Evolutionary conservation across 257 asterid species (phyloP).

Genomic region (Capsicum rhomboideum): DNA sequence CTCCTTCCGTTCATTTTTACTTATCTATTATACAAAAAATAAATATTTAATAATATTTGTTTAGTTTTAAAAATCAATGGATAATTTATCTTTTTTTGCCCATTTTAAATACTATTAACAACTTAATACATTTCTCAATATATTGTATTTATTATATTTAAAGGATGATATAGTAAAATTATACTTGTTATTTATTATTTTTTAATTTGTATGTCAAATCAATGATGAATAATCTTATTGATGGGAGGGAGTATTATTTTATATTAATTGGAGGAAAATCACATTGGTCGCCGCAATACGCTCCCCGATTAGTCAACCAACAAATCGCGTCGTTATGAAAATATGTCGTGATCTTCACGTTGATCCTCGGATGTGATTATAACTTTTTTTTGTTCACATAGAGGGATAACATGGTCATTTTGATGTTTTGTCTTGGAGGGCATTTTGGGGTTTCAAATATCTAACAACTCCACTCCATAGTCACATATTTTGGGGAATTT

Average conservation of each 20-base stretch:
- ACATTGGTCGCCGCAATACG: background rate
- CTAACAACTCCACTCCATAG: background rate
- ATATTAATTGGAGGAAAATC: background rate
- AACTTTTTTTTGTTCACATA: background rate
- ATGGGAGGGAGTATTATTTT: no score
- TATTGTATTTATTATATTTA: no score
- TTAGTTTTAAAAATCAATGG: no score
- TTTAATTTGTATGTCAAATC: no score
- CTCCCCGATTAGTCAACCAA: background rate
- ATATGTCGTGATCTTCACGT: background rate
- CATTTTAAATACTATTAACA: no score
- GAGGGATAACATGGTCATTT: background rate
- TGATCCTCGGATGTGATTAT: background rate
- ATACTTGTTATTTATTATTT: no score
- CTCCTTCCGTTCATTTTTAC: no score
- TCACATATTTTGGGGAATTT: background rate
- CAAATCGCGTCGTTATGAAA: background rate
- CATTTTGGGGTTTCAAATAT: background rate
- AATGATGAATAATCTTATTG: background rate
- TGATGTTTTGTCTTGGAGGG: background rate
- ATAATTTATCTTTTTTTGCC: no score
- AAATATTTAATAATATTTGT: no score
- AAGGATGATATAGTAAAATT: no score
- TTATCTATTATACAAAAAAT: no score
- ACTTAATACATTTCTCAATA: no score